Base-by-base conservation (phyloP, 2,329 filamentous ascomycete genomes). In the Phialocephala sp. region DNA sequence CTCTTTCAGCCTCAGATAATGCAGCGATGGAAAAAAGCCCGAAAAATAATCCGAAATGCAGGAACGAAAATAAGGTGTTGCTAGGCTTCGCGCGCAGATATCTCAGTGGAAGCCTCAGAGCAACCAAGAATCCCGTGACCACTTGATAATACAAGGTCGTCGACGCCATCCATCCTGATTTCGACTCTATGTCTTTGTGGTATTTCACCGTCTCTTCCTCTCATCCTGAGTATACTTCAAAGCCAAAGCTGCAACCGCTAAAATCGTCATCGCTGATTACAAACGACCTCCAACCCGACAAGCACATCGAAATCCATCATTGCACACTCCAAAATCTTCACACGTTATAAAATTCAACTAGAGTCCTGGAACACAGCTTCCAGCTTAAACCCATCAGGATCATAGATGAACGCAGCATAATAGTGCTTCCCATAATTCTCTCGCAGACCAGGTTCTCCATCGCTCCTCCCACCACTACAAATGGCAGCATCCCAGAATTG, bases 391-490 rank as follows among this genome's bases (percentile, higher is more conserved):
- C 77, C 76, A 69, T 77, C 76, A 2, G 72, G 72, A 67, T 77
- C 76, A 2, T 75, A 67, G 3, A 78, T 71, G 69, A 76, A 79
- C 6, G 77, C 76, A 15, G 76, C 76, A 66, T 75, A 78, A 32
- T 78, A 78, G 4, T 60, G 36, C n/a, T 60, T 62, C n/a, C 77
- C 76, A 62, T 77, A 78, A 8, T 72, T 66, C 61, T 69, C 56
- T 56, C 77, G 72, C 54, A 77, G 43, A 0, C 76, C 76, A 0
- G 76, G 76, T 58, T 68, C 54, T 4, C 77, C 77, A 41, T 76
- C 72, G 56, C 72, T 68, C 12, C 24, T 66, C 1, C 76, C 77
- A 3, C 76, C 77, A 45, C 69, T 69, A 43, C 43, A 60, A 8
- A 77, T 56, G 0, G 73, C 77, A 24, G 68, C 68, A 9, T 71